phyloP scores from a whole-genome alignment of 2,329 filamentous ascomycete genomes.

The Calonectria honghensis region DNA sequence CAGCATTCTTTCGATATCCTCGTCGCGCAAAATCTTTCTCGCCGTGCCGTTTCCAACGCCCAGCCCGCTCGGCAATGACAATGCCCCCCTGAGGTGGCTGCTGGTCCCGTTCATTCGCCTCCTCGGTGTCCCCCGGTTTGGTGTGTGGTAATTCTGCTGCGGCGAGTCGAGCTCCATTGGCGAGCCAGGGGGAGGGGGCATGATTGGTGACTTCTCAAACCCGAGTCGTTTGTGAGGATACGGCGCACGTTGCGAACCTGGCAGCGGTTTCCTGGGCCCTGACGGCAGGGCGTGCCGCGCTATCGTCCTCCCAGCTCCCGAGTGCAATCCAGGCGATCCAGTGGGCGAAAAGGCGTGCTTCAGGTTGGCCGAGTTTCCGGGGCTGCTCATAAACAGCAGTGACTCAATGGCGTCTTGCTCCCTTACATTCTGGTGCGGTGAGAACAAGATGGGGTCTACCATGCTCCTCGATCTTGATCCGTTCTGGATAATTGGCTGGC shows the following conservation, averaged over 20 bases:
- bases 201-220: slow-evolving; percentile 68
- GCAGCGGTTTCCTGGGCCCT: slow-evolving; percentile 71
- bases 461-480: slow-evolving; percentile 58
- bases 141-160: slow-evolving; percentile 54
- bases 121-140: slow-evolving; percentile 63
- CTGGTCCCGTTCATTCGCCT: slow-evolving; percentile 65
- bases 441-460: slow-evolving; percentile 76
- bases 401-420: slow-evolving; percentile 90
- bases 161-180: slow-evolving; percentile 70
- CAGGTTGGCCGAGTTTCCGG: slow-evolving; percentile 80
- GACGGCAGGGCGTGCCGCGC: slow-evolving; percentile 65
- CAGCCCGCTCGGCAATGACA: slow-evolving; percentile 71
- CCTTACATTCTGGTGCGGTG: slow-evolving; percentile 77
- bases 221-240: slow-evolving; percentile 66
- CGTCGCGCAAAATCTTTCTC: slow-evolving; percentile 67
- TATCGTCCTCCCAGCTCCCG: slow-evolving; percentile 42
- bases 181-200: slow-evolving; percentile 60
- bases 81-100: slow-evolving; percentile 60
- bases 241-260: slow-evolving; percentile 67
- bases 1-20: slow-evolving; percentile 76
- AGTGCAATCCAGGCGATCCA: slow-evolving; percentile 59
- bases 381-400: slow-evolving; percentile 87
- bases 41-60: slow-evolving; percentile 62
- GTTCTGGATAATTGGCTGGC: slow-evolving; percentile 58
- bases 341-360: slow-evolving; percentile 72